Conservation (phyloP, 139 green algal species). For the Tetradesmus obliquus region DNA sequence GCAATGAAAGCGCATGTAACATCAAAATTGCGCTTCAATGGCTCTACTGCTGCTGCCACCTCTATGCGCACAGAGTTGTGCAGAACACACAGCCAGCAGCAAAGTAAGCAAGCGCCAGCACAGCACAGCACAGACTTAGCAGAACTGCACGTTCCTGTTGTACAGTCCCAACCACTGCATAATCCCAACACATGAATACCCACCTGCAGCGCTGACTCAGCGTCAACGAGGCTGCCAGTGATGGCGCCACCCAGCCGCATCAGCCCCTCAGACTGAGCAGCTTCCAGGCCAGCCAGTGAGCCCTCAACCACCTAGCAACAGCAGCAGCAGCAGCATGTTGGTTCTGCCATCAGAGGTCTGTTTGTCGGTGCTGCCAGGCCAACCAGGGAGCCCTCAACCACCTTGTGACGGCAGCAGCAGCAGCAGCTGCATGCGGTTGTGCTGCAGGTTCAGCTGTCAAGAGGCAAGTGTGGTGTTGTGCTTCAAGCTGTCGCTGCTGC, state of each 20-base stretch:
- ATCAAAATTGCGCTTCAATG: slow-evolving; percentile 25
- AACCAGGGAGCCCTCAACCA: slow-evolving; percentile 59
- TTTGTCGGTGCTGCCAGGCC: slow-evolving; percentile 57
- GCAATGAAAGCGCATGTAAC: neutral
- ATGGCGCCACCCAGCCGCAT: slow-evolving; percentile 56
- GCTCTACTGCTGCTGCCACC: slow-evolving; percentile 49
- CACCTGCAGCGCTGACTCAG: slow-evolving; percentile 63
- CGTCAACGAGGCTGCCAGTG: slow-evolving; percentile 58
- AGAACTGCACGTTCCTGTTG: no score
- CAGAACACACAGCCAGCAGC: slow-evolving; percentile 9
- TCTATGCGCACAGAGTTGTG: slow-evolving; percentile 62
- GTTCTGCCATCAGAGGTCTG: slow-evolving; percentile 55
- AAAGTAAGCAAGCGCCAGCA: neutral
- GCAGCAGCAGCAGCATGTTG: neutral
- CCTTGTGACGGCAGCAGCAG: slow-evolving; percentile 34
- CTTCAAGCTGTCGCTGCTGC: no score
- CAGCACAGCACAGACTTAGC: neutral
- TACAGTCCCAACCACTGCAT: neutral
- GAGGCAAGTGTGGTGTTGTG: no score
- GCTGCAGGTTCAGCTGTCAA: no score
- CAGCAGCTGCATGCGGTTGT: no score
- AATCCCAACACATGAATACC: neutral
- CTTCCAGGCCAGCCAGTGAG: slow-evolving; percentile 65
- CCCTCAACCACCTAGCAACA: slow-evolving; percentile 65
- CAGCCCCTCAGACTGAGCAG: slow-evolving; percentile 59